Percentiles rank a stretch among this genome's conserved stretches.
Conservation (phyloP, 768 basidiomycete species). For the Hemileccinum rubropunctum region DNA sequence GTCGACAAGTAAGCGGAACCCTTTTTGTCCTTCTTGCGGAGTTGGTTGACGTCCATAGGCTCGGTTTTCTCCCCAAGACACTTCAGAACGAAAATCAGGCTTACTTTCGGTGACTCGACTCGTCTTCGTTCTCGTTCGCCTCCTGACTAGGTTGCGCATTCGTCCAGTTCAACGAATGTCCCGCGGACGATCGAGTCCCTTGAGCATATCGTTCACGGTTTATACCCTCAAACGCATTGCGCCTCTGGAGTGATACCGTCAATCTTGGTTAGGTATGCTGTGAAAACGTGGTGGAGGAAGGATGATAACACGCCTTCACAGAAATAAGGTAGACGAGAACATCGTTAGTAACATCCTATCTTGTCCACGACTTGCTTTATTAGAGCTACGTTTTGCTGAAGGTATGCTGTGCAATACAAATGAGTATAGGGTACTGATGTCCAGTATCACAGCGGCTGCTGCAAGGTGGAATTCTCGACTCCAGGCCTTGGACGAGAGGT, state of each 20-base stretch:
- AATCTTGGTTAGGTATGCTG: conserved; percentile 53
- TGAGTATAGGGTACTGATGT: background rate
- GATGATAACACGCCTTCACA: conserved; percentile 22
- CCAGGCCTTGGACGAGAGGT: conserved; percentile 54
- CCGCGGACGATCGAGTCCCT: conserved; percentile 74
- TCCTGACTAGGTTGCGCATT: background rate
- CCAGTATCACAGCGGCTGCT: conserved; percentile 51
- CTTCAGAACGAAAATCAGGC: conserved; percentile 38
- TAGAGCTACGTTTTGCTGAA: conserved; percentile 62
- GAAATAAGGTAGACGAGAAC: conserved; percentile 70
- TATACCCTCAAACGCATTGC: conserved; percentile 61
- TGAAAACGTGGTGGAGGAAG: background rate
- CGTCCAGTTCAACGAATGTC: conserved; percentile 65
- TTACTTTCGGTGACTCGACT: conserved; percentile 56
- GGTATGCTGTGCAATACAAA: conserved; percentile 37
- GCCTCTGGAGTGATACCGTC: conserved; percentile 43
- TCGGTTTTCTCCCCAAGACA: conserved; percentile 60
- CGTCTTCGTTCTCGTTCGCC: background rate
- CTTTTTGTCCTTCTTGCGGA: background rate
- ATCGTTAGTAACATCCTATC: conserved; percentile 65
- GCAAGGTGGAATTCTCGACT: conserved; percentile 59
- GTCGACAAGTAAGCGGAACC: conserved; percentile 50
- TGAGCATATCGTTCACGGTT: conserved; percentile 68
- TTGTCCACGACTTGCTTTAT: conserved; percentile 63
- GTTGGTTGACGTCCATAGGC: conserved; percentile 35